Base-by-base conservation (phyloP, 1,139 yeast genomes). In the Pichia cactophila region DNA sequence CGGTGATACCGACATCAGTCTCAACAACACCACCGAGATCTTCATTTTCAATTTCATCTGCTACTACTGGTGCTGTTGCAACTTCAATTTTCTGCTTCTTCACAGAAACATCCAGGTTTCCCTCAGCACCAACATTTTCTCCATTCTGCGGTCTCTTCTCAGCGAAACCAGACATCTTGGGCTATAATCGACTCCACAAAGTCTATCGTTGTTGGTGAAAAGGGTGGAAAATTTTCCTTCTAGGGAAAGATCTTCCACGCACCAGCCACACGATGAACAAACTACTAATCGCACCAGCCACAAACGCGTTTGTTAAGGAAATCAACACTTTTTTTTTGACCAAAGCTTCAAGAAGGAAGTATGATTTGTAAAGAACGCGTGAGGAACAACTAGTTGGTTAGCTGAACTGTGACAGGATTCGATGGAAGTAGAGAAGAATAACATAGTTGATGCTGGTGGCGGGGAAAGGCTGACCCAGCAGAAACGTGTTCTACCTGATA, bases 1-100 rank as follows among this genome's bases (percentile, higher is more conserved):
- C 78, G 1, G 88, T 80, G 55, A 92, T 90, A 7, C 97, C 97
- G 10, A 90, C 98, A 65, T 86, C 94, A 7, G 58, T 48, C 64
- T 87, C 97, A 48, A 56, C 53, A 23, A 58, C 59, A 7, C 64
- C 64, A 26, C 44, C 46, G 16, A 45, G 29, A 16, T 36, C 26
- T 37, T 41, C 37, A 20, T 44, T 46, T 2, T 33, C 31, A 23
- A 17, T 17, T 17, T 17, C 20, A 17, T 17, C 20, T 17, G 20
- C 20, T 17, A 17, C 20, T 17, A 17, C 20, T 23, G 23, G 23
- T 29, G 8, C 35, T 14, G 17, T 7, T 8, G 4, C 44, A 20
- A 12, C 43, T n/a, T 35, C 41, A 16, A 39, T 20, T 16, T 37
- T 42, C 2, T 39, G 29, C 9, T 23, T 39, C 17, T 12, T 26